phyloP scores from a whole-genome alignment of 208 protist genomes.

The Trypanosoma mega region DNA sequence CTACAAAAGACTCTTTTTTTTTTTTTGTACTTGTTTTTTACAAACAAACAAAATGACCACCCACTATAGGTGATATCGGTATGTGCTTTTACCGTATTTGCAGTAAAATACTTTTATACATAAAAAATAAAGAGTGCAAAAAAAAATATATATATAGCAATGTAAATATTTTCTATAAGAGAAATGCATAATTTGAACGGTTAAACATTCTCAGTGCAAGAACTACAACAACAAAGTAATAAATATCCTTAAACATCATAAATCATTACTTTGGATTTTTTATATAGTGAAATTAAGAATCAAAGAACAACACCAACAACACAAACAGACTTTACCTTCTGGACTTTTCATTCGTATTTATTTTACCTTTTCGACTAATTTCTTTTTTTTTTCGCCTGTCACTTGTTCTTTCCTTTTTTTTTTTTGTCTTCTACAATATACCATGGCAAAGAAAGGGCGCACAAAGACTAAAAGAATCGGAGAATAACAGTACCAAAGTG shows the following conservation, averaged over 20 bases:
- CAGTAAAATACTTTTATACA: background rate
- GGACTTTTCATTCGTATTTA: background rate
- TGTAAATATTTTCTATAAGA: background rate
- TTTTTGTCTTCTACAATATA: background rate
- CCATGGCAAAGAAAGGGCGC: background rate
- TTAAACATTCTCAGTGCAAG: background rate
- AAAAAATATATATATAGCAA: too few relatives aligned
- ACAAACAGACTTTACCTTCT: too few relatives aligned
- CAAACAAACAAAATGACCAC: background rate
- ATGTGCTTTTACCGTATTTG: background rate
- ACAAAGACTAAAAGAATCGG: slow-evolving; percentile 15
- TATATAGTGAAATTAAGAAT: too few relatives aligned
- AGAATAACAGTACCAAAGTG: too few relatives aligned
- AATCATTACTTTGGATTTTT: too few relatives aligned
- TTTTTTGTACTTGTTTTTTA: background rate
- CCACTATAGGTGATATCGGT: background rate
- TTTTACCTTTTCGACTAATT: background rate
- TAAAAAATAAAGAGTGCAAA: too few relatives aligned
- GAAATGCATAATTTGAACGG: background rate
- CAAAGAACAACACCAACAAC: too few relatives aligned
- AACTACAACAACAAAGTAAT: too few relatives aligned
- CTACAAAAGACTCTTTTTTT: too few relatives aligned
- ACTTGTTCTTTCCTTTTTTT: background rate
- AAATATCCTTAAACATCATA: too few relatives aligned
- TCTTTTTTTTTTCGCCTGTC: background rate